Evolutionary conservation across 2,329 filamentous ascomycete species (phyloP).

Genomic region (Colletotrichum simmondsii): DNA sequence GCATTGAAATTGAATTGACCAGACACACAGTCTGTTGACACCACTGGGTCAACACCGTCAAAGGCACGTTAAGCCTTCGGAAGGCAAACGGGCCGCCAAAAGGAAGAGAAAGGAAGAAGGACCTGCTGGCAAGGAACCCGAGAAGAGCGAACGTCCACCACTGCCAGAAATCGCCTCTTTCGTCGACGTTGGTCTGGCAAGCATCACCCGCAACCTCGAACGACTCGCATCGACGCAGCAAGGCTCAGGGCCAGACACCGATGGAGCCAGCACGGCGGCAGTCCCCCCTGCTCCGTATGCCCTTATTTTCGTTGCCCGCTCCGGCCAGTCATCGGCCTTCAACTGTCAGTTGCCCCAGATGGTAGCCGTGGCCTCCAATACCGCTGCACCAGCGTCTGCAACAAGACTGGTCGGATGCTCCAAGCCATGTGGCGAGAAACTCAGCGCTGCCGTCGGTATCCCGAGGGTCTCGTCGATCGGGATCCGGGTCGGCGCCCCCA

Average conservation of each 20-base stretch:
- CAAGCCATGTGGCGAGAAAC: conserved; percentile 65
- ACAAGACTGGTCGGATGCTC: conserved; percentile 73
- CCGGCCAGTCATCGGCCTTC: conserved; percentile 67
- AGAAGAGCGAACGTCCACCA: conserved; percentile 45
- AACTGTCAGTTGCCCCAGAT: conserved; percentile 70
- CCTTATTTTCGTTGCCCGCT: conserved; percentile 68
- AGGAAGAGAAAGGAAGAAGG: conserved; percentile 56
- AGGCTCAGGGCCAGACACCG: conserved; percentile 49
- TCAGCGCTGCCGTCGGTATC: conserved; percentile 68
- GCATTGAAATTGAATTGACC: neutral
- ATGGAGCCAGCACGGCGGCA: neutral
- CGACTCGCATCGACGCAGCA: conserved; percentile 6
- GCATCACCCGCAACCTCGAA: conserved; percentile 67
- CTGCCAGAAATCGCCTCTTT: conserved; percentile 64
- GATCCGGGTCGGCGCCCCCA: conserved; percentile 65
- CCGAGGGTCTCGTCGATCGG: conserved; percentile 74
- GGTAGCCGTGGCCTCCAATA: conserved; percentile 60
- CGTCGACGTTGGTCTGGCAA: conserved; percentile 73
- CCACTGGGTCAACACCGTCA: conserved; percentile 73
- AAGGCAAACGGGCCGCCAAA: conserved; percentile 69
- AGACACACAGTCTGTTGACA: conserved; percentile 63
- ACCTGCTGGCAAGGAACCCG: conserved; percentile 32
- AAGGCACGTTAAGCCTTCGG: conserved; percentile 65
- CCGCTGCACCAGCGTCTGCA: conserved; percentile 47
- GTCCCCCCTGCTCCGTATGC: conserved; percentile 49